These are phyloP conservation scores for Leonotis leonurus DNA, from an alignment of 257 asterid species.

Conservation along the genomic window DNA sequence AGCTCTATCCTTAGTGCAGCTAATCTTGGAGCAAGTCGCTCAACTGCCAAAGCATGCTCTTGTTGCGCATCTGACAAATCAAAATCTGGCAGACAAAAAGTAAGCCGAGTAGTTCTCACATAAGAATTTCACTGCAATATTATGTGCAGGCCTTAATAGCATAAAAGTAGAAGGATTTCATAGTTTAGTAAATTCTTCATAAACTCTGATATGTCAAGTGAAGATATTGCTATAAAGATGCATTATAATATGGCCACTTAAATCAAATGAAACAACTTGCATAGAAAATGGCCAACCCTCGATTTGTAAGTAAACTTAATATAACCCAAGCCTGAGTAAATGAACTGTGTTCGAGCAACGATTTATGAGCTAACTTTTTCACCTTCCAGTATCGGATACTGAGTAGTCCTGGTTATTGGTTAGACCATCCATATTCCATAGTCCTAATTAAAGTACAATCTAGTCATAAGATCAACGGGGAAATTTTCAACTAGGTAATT, in stretches of 20 bases:
- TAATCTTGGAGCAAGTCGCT: conserved; percentile 65
- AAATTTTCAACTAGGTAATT: not conserved
- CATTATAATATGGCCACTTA: not conserved
- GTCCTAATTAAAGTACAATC: not conserved
- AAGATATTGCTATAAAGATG: not conserved
- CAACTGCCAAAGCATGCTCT: conserved; percentile 91
- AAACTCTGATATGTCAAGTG: conserved; percentile 6
- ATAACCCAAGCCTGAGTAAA: not conserved
- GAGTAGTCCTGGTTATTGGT: not conserved
- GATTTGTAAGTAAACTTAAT: not conserved
- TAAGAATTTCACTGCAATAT: not conserved
- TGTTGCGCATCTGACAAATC: conserved; percentile 82
- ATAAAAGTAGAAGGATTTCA: not conserved
- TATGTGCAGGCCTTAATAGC: not conserved
- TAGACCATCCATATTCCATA: not conserved
- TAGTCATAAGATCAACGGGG: not conserved
- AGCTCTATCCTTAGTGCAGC: conserved; percentile 82
- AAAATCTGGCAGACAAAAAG: conserved; percentile 39
- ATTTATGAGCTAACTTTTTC: not conserved
- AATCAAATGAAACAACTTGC: not conserved
- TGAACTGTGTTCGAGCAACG: not conserved
- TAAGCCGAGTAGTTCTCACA: not conserved
- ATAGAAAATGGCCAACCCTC: not conserved
- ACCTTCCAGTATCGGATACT: not conserved
- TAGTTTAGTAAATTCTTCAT: not conserved